Conservation (phyloP, 2,329 filamentous ascomycete genomes). For the Monilinia vaccinii-corymbosi region DNA sequence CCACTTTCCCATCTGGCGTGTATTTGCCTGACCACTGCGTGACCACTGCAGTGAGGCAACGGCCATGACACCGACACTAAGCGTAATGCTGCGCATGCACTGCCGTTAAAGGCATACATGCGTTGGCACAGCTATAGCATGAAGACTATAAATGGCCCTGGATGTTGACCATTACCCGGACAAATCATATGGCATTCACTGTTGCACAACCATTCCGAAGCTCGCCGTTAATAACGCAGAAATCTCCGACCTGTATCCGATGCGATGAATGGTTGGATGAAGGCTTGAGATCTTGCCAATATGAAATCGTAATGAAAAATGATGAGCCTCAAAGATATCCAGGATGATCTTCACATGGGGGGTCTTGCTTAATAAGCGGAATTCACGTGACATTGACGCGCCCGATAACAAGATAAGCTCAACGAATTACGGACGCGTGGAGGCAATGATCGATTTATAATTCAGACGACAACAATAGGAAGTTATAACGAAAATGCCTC, state of each 20-base stretch:
- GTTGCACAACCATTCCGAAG: not conserved
- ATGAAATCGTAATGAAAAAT: not conserved
- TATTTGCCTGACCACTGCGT: not conserved
- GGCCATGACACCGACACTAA: not conserved
- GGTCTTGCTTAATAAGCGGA: not conserved
- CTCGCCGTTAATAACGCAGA: not conserved
- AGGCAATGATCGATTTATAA: not conserved
- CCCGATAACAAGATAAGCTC: not conserved
- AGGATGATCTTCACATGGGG: not conserved
- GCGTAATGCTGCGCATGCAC: not conserved
- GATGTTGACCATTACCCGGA: not conserved
- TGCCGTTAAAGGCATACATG: not conserved
- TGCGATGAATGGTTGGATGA: not conserved
- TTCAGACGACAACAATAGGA: not conserved
- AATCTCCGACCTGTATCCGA: not conserved
- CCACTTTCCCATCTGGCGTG: not conserved
- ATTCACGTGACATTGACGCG: not conserved
- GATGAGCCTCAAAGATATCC: not conserved
- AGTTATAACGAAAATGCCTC: conserved; percentile 12
- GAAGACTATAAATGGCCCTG: not conserved
- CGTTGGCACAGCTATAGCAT: not conserved
- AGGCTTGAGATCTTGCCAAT: not conserved
- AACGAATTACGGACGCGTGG: not conserved
- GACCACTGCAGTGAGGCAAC: too few species aligned
- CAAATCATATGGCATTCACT: not conserved